Conservation (phyloP, 495 filamentous ascomycete species). For the Geopyxis carbonaria region DNA sequence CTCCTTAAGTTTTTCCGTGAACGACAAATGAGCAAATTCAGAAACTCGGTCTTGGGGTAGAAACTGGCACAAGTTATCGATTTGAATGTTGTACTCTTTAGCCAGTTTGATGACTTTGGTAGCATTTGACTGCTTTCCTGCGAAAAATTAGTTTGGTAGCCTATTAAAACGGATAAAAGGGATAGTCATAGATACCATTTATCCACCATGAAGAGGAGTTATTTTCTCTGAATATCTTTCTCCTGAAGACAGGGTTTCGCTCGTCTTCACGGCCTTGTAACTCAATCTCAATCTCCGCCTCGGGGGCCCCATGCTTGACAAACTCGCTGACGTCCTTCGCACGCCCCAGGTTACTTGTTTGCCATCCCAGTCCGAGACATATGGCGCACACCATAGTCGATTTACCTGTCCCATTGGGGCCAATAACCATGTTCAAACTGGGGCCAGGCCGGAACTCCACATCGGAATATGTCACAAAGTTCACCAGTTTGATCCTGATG, state of each 20-base stretch:
- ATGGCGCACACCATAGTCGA: constrained; percentile 96
- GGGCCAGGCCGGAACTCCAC: constrained; percentile 82
- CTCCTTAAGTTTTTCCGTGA: constrained; percentile 66
- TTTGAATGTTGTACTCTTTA: constrained; percentile 61
- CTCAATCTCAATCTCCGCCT: constrained; percentile 78
- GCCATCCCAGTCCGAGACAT: constrained; percentile 78
- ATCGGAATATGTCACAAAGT: constrained; percentile 89
- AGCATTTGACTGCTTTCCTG: constrained; percentile 23
- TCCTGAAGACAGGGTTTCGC: constrained; percentile 53
- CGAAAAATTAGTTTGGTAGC: not conserved
- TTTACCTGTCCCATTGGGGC: constrained; percentile 94
- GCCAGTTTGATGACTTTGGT: constrained; percentile 47
- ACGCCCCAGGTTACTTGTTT: constrained; percentile 62
- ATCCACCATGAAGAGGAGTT: constrained; percentile 61
- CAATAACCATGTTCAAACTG: constrained; percentile 95
- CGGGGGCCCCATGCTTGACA: constrained; percentile 70
- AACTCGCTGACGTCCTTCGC: constrained; percentile 76
- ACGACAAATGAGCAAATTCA: constrained; percentile 73
- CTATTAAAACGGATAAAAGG: not conserved
- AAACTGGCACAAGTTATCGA: constrained; percentile 97
- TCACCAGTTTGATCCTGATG: constrained; percentile 64
- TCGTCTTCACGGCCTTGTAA: constrained; percentile 41
- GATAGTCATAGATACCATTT: constrained; percentile 31
- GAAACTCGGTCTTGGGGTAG: constrained; percentile 91
- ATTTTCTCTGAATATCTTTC: constrained; percentile 62